These are phyloP conservation scores for Chaetomium strumarium DNA, from an alignment of 2,329 filamentous ascomycete species.

Conservation along the genomic window DNA sequence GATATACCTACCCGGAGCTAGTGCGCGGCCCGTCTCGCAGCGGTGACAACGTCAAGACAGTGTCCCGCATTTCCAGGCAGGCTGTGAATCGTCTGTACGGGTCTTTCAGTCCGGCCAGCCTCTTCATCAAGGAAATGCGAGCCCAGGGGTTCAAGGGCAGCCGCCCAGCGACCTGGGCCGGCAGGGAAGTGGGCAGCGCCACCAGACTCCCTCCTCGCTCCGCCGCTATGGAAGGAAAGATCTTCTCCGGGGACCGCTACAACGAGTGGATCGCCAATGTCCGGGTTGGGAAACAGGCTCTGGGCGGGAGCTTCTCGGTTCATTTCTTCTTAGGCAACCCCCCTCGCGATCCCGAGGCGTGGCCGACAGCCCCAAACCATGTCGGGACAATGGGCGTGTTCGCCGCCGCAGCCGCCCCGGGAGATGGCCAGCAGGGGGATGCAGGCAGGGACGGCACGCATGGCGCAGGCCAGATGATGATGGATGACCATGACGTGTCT, in stretches of 20 bases:
- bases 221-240: slow-evolving; percentile 1
- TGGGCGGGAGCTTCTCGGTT: slow-evolving; percentile 57
- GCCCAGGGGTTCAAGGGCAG: neutral
- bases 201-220: neutral
- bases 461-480: slow-evolving; percentile 34
- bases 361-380: slow-evolving; percentile 49
- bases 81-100: slow-evolving; percentile 59
- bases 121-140: slow-evolving; percentile 23
- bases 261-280: slow-evolving; percentile 66
- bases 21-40: slow-evolving; percentile 31
- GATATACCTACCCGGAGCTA: slow-evolving; percentile 68
- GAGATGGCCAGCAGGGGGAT: slow-evolving; percentile 22
- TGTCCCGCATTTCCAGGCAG: slow-evolving; percentile 37
- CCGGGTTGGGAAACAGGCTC: slow-evolving; percentile 51
- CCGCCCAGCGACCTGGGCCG: neutral
- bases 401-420: slow-evolving; percentile 22
- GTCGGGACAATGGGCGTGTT: slow-evolving; percentile 58
- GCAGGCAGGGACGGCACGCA: neutral
- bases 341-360: slow-evolving; percentile 39
- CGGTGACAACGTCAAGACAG: slow-evolving; percentile 25
- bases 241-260: slow-evolving; percentile 40
- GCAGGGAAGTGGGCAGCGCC: neutral
- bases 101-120: slow-evolving; percentile 35
- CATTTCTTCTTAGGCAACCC: slow-evolving; percentile 61
- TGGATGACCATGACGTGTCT: slow-evolving; percentile 27